Evolutionary conservation across 2,329 filamentous ascomycete genomes (phyloP).

Genomic region (Cytospora mali): DNA sequence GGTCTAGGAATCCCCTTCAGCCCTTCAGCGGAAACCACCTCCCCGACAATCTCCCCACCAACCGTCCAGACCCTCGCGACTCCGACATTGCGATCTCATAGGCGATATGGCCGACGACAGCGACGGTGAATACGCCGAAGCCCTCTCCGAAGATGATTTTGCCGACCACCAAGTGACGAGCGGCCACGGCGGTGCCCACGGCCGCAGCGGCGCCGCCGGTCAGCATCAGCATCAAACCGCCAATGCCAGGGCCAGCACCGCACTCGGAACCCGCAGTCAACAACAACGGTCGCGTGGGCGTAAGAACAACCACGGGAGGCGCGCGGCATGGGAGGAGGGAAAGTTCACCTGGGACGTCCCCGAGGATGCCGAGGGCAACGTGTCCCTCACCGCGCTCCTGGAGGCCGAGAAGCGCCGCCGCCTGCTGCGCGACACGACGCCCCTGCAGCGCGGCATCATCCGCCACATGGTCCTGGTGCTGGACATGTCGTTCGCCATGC

Average conservation of each 20-base stretch:
- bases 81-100: not conserved
- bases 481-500: conserved; percentile 92
- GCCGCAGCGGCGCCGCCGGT: conserved; percentile 31
- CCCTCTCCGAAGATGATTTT: conserved; percentile 67
- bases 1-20: conserved; percentile 9
- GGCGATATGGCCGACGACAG: conserved; percentile 60
- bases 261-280: conserved; percentile 24
- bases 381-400: conserved; percentile 73
- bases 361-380: conserved; percentile 77
- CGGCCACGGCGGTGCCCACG: conserved; percentile 34
- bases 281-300: conserved; percentile 32
- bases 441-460: conserved; percentile 94
- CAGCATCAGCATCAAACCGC: conserved; percentile 26
- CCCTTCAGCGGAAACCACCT: conserved; percentile 5
- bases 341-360: conserved; percentile 74
- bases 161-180: conserved; percentile 51
- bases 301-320: conserved; percentile 41
- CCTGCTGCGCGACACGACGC: conserved; percentile 89
- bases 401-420: conserved; percentile 82
- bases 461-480: conserved; percentile 90
- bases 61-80: not conserved
- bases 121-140: conserved; percentile 70
- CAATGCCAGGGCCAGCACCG: conserved; percentile 21
- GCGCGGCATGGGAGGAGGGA: conserved; percentile 67
- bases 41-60: conserved; percentile 4